These are phyloP conservation scores for Trichoderma polysporum DNA, from an alignment of 2,329 filamentous ascomycete species.

Conservation along the genomic window DNA sequence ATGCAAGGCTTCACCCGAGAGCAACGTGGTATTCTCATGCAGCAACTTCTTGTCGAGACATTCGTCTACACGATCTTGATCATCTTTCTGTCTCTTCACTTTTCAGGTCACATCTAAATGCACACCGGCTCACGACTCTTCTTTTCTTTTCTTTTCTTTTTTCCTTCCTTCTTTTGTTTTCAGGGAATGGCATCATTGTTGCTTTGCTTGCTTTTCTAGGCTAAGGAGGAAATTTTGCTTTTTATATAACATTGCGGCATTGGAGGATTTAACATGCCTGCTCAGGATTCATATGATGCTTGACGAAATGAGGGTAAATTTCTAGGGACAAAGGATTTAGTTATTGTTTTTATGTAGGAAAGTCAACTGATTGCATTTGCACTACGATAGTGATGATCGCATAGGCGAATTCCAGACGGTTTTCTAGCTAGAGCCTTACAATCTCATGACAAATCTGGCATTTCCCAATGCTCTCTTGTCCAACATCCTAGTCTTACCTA, in stretches of 20 bases:
- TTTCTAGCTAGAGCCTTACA: neutral
- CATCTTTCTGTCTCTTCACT: slow-evolving; percentile 34
- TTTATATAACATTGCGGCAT: neutral
- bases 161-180: neutral
- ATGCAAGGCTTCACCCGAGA: slow-evolving; percentile 37
- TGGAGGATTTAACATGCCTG: neutral
- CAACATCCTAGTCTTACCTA: neutral
- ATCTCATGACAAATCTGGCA: neutral
- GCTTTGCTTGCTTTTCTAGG: slow-evolving; percentile 12
- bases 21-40: slow-evolving; percentile 34
- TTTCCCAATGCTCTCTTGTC: neutral
- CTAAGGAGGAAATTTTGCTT: slow-evolving; percentile 7
- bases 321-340: neutral
- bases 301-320: neutral
- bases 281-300: neutral
- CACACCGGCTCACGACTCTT: neutral
- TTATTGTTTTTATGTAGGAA: slow-evolving; percentile 2
- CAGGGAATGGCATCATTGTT: neutral
- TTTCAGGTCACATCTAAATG: slow-evolving; percentile 25
- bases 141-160: neutral
- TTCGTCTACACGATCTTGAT: slow-evolving; percentile 36
- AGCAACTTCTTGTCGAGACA: slow-evolving; percentile 40
- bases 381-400: neutral
- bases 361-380: slow-evolving; percentile 1
- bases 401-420: neutral